phyloP scores from a whole-genome alignment of 352 stramenopile genomes.

The Pythium dissimile region DNA sequence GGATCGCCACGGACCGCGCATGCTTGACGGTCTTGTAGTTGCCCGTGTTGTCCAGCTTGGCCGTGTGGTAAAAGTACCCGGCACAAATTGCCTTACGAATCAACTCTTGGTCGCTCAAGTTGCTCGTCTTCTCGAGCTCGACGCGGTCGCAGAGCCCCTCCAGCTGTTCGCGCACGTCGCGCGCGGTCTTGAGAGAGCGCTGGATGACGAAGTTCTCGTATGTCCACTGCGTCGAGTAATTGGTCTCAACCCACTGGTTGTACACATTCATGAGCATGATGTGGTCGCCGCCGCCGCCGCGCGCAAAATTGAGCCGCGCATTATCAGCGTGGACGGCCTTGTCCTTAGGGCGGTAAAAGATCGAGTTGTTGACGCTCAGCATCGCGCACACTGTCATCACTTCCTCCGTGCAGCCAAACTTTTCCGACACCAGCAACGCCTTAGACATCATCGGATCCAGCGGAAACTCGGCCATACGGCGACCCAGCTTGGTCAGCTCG shows the following conservation, averaged over 20 bases:
- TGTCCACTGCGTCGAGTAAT: slow-evolving; percentile 96
- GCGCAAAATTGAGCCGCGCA: slow-evolving; percentile 97
- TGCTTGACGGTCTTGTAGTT: slow-evolving; percentile 99
- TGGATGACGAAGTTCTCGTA: slow-evolving; percentile 97
- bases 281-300: slow-evolving; percentile 97
- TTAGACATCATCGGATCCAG: slow-evolving; percentile 96
- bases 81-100: slow-evolving; percentile 97
- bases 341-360: slow-evolving; percentile 99
- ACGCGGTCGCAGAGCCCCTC: slow-evolving; percentile 98
- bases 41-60: slow-evolving; percentile 93
- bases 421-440: slow-evolving; percentile 87
- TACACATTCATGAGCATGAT: slow-evolving; percentile 97
- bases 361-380: slow-evolving; percentile 96
- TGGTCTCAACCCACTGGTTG: slow-evolving; percentile 97
- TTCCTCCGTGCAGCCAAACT: slow-evolving; percentile 91
- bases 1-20: slow-evolving; percentile 96
- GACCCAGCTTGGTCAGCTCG: slow-evolving; percentile 96
- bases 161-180: slow-evolving; percentile 99
- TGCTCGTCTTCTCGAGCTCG: slow-evolving; percentile 91
- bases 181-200: slow-evolving; percentile 95
- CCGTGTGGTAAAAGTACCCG: slow-evolving; percentile 99
- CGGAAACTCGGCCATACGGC: slow-evolving; percentile 96
- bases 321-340: slow-evolving; percentile 98
- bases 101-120: slow-evolving; percentile 88
- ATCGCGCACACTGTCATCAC: slow-evolving; percentile 98